Conservation (phyloP, 2,329 filamentous ascomycete species). For the Colletotrichum sp. region DNA sequence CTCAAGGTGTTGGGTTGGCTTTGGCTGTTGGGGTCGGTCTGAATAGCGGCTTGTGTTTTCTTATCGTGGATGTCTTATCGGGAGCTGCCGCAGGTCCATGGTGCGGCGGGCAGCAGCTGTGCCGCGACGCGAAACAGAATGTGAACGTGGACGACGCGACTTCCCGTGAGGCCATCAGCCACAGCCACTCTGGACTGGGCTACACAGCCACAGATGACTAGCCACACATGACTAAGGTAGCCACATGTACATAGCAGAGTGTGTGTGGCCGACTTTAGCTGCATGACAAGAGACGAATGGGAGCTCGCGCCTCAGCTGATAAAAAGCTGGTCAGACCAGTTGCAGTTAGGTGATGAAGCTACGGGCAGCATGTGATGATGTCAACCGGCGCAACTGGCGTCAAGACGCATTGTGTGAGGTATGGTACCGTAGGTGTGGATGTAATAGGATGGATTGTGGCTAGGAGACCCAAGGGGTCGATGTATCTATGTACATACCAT, state of each 20-base stretch:
- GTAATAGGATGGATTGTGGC: too few relatives aligned
- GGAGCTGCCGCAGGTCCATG: neutral
- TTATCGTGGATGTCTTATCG: neutral
- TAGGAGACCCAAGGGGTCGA: too few relatives aligned
- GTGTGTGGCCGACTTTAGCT: neutral
- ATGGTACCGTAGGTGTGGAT: too few relatives aligned
- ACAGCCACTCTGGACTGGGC: neutral
- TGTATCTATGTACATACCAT: too few relatives aligned
- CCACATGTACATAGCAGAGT: too few relatives aligned
- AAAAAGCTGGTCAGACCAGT: neutral
- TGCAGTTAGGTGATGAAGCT: neutral
- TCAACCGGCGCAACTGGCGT: constrained; percentile 8
- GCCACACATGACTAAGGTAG: neutral
- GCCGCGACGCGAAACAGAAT: neutral
- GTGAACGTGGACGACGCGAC: neutral
- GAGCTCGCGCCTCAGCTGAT: neutral
- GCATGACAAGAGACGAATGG: neutral
- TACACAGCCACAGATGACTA: neutral
- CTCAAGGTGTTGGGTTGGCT: neutral
- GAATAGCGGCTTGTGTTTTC: constrained; percentile 15
- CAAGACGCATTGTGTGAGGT: neutral
- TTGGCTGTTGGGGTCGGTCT: neutral
- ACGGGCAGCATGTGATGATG: constrained; percentile 14
- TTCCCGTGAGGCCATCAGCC: neutral
- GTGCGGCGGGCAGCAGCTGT: neutral